These are phyloP conservation scores for Fusarium pseudocircinatum DNA, from an alignment of 2,329 filamentous ascomycete species.

Conservation along the genomic window DNA sequence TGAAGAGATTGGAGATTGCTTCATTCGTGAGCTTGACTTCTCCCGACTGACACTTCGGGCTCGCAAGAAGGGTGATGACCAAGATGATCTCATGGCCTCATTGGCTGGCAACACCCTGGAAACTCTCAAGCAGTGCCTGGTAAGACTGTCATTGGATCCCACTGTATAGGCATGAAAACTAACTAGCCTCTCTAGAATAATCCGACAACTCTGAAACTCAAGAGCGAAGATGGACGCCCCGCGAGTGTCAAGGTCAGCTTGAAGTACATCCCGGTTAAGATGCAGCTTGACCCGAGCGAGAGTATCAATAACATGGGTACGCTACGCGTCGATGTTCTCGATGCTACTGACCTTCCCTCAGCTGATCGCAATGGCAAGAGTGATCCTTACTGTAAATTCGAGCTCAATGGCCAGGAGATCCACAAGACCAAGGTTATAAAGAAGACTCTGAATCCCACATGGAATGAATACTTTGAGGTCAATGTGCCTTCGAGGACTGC, in stretches of 20 bases:
- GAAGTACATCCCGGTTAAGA: constrained; percentile 93
- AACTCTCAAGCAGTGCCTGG: constrained; percentile 86
- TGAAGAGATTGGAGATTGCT: constrained; percentile 93
- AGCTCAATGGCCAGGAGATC: constrained; percentile 86
- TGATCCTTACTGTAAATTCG: constrained; percentile 96
- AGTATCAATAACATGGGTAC: constrained; percentile 99
- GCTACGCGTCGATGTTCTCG: constrained; percentile 90
- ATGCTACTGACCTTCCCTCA: constrained; percentile 86
- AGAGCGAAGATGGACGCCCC: constrained; percentile 75
- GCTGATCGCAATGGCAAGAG: constrained; percentile 97
- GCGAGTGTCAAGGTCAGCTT: constrained; percentile 87
- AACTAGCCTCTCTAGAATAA: constrained; percentile 72
- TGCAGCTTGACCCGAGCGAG: constrained; percentile 92
- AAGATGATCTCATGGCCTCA: constrained; percentile 81
- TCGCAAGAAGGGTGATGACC: constrained; percentile 80
- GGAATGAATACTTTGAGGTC: constrained; percentile 96
- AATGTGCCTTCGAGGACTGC: constrained; percentile 84
- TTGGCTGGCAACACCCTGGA: constrained; percentile 86
- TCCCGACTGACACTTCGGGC: constrained; percentile 91
- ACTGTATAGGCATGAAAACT: background rate
- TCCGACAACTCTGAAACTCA: constrained; percentile 82
- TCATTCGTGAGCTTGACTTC: constrained; percentile 97
- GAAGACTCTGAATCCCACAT: constrained; percentile 93
- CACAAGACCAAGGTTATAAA: constrained; percentile 97
- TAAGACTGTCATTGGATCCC: constrained; percentile 55